A percentile compares a stretch with the other conserved stretches of the same genome.
Conservation (phyloP, 2,329 filamentous ascomycete genomes). For the Raffaelea ambrosiae region DNA sequence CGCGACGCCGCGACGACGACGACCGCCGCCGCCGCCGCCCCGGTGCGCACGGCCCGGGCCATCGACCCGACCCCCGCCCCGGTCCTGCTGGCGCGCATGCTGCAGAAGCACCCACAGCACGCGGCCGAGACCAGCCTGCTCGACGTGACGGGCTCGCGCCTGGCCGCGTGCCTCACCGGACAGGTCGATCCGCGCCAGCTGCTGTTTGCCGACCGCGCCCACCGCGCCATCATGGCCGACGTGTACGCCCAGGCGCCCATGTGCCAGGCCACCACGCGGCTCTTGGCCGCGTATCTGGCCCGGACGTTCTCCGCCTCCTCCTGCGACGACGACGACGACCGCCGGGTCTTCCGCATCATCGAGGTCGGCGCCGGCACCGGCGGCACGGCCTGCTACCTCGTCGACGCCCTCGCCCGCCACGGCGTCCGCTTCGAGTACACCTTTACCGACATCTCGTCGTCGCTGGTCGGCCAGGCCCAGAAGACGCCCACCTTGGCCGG, state of each 20-base stretch:
- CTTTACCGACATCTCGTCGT: constrained; percentile 28
- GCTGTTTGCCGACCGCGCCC: constrained; percentile 10
- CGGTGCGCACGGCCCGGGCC: constrained; percentile 18
- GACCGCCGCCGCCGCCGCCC: constrained; percentile 14
- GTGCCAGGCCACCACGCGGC: not conserved
- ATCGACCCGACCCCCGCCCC: constrained; percentile 13
- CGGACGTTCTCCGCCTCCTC: not conserved
- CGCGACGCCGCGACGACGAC: too few relatives aligned
- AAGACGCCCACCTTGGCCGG: not conserved
- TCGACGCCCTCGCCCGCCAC: constrained; percentile 17
- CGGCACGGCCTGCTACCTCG: constrained; percentile 23
- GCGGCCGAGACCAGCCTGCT: constrained; percentile 15
- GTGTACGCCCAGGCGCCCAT: constrained; percentile 18
- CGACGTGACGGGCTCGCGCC: constrained; percentile 6
- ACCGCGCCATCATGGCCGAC: constrained; percentile 19
- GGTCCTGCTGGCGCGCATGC: constrained; percentile 19
- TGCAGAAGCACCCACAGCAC: constrained; percentile 18
- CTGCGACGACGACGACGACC: not conserved
- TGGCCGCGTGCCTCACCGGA: constrained; percentile 11
- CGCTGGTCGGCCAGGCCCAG: constrained; percentile 20
- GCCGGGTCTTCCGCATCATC: constrained; percentile 15
- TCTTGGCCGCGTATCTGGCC: not conserved
- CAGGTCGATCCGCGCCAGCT: constrained; percentile 10
- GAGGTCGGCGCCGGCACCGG: constrained; percentile 25
- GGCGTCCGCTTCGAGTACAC: constrained; percentile 25